phyloP scores from a whole-genome alignment of 805 yeast genomes.

The Saturnispora galanensis region DNA sequence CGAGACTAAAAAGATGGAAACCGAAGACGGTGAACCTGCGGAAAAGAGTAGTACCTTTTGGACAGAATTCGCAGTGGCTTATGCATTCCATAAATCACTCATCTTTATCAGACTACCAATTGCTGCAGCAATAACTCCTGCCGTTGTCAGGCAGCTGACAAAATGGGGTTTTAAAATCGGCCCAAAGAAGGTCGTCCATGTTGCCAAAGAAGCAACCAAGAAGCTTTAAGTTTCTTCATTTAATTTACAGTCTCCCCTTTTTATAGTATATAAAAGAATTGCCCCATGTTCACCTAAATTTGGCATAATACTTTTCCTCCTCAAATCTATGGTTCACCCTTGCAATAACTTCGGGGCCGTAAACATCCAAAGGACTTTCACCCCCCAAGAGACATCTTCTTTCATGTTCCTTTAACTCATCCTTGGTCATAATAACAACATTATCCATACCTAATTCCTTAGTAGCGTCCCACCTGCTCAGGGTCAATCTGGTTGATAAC shows the following conservation, averaged over 20 bases:
- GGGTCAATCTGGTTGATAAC: slow-evolving; percentile 65
- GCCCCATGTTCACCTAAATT: slow-evolving; percentile 31
- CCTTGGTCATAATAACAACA: slow-evolving; percentile 79
- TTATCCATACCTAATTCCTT: slow-evolving; percentile 62
- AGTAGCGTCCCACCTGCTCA: slow-evolving; percentile 76
- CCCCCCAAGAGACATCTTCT: slow-evolving; percentile 60
- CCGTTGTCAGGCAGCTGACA: slow-evolving; percentile 54
- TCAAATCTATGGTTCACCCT: slow-evolving; percentile 52
- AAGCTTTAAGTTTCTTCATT: slow-evolving; percentile 2
- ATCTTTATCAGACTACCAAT: slow-evolving; percentile 78
- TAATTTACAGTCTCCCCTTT: neutral
- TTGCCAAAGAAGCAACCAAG: slow-evolving; percentile 20
- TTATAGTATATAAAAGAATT: slow-evolving; percentile 1
- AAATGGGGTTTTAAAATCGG: slow-evolving; percentile 77
- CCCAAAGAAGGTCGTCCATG: slow-evolving; percentile 29
- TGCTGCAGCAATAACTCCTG: slow-evolving; percentile 87
- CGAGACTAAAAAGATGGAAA: slow-evolving; percentile 10
- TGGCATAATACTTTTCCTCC: slow-evolving; percentile 66
- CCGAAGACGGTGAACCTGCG: slow-evolving; percentile 8
- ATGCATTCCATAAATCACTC: slow-evolving; percentile 84
- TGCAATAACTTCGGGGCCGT: slow-evolving; percentile 46
- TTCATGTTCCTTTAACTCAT: slow-evolving; percentile 79
- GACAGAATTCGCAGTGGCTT: slow-evolving; percentile 85
- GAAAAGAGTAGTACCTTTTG: slow-evolving; percentile 35
- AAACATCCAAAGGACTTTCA: slow-evolving; percentile 53